phyloP scores from a whole-genome alignment of 2,329 filamentous ascomycete species.

The Beauveria brongniartii region DNA sequence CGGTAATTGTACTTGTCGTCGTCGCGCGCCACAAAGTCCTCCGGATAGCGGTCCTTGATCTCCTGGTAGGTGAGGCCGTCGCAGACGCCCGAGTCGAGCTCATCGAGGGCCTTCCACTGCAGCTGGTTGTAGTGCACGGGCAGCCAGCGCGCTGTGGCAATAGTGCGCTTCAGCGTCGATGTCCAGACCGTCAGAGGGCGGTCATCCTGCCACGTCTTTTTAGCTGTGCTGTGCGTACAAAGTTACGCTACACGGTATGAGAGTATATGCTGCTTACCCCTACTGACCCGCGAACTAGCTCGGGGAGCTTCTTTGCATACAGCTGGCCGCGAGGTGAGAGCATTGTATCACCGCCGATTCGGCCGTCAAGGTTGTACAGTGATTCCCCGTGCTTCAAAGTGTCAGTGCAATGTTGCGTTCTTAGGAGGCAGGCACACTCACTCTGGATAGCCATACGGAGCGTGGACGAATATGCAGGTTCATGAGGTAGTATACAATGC shows the following conservation, averaged over 20 bases:
- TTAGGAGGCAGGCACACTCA: conserved; percentile 35
- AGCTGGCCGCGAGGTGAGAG: conserved; percentile 79
- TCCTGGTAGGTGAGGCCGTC: conserved; percentile 94
- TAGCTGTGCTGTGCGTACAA: not conserved
- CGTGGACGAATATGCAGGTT: conserved; percentile 95
- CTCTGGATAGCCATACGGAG: conserved; percentile 91
- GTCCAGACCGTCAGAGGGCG: conserved; percentile 56
- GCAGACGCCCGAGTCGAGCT: conserved; percentile 93
- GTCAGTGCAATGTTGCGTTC: not conserved
- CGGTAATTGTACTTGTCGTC: conserved; percentile 99
- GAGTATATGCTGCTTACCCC: conserved; percentile 50
- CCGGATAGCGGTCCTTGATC: conserved; percentile 83
- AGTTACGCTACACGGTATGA: conserved; percentile 18
- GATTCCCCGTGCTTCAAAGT: conserved; percentile 77
- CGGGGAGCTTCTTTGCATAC: conserved; percentile 78
- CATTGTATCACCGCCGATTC: conserved; percentile 87
- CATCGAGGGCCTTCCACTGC: conserved; percentile 97
- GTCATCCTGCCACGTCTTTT: conserved; percentile 37
- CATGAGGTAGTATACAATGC: conserved; percentile 97
- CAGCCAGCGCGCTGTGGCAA: conserved; percentile 80
- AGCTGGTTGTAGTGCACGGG: conserved; percentile 80
- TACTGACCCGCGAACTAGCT: conserved; percentile 76
- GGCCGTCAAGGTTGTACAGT: conserved; percentile 78
- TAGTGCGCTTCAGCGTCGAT: conserved; percentile 67
- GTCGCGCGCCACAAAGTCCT: conserved; percentile 91